A percentile compares a stretch with the other conserved stretches of the same genome.
Evolutionary conservation across 2,329 filamentous ascomycete species (phyloP).

Genomic region (Xylaria sp.): DNA sequence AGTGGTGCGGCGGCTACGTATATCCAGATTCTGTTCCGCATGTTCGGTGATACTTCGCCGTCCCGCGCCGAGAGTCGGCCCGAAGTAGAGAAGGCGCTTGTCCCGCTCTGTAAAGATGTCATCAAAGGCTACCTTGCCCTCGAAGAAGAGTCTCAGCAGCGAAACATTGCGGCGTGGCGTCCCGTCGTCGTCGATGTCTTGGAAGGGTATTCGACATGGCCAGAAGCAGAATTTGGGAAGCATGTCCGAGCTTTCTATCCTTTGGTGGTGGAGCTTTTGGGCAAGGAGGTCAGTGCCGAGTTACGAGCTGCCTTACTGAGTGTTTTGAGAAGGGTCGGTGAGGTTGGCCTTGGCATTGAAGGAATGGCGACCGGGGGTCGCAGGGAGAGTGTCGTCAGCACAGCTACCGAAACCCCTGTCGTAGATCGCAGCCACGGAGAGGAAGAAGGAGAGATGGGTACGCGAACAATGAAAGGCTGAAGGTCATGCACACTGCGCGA

Average conservation of each 20-base stretch:
- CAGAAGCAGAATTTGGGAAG: constrained; percentile 79
- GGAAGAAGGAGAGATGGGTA: constrained; percentile 43
- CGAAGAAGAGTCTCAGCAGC: constrained; percentile 95
- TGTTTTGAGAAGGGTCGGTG: constrained; percentile 84
- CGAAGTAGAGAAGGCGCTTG: constrained; percentile 90
- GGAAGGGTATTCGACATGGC: constrained; percentile 90
- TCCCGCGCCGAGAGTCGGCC: constrained; percentile 82
- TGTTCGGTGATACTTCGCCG: constrained; percentile 91
- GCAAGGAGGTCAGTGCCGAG: constrained; percentile 83
- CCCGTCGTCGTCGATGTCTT: constrained; percentile 97
- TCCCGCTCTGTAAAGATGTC: constrained; percentile 95
- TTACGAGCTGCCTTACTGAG: constrained; percentile 81
- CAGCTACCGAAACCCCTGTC: constrained; percentile 36
- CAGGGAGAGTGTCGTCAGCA: constrained; percentile 57
- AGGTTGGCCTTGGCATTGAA: constrained; percentile 72
- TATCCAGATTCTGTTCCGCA: constrained; percentile 92
- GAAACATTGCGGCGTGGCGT: constrained; percentile 96
- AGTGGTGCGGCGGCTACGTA: constrained; percentile 93
- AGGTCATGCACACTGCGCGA: neutral
- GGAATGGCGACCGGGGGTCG: constrained; percentile 56
- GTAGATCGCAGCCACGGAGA: constrained; percentile 37
- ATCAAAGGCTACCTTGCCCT: constrained; percentile 85
- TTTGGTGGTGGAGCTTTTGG: constrained; percentile 82
- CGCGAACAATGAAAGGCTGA: constrained; percentile 28
- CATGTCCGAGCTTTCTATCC: constrained; percentile 89